These are phyloP conservation scores for Hydrangea macrophylla DNA, from an alignment of 148 eudicot genomes.

Conservation along the genomic window DNA sequence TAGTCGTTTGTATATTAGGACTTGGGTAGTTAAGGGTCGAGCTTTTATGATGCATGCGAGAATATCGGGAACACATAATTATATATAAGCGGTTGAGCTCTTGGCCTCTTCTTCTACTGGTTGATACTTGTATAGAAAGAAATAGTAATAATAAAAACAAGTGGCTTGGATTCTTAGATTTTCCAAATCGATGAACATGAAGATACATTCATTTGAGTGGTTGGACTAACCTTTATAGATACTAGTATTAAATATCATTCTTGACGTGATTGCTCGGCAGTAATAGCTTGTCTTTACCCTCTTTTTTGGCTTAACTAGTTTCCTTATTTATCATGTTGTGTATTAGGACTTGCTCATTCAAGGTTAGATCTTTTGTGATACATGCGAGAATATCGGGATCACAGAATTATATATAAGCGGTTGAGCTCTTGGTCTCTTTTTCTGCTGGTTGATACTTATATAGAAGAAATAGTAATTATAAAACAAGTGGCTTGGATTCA, in stretches of 20 bases:
- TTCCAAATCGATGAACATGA: no score
- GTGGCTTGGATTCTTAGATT: no score
- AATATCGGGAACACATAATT: neutral
- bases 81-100: neutral
- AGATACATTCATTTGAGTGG: neutral
- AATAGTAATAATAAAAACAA: no score
- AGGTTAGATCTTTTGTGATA: neutral
- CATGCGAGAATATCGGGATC: neutral
- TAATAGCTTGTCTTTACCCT: neutral
- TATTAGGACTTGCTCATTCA: neutral
- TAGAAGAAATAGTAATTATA: slow-evolving; percentile 44
- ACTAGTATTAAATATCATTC: neutral
- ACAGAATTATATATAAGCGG: neutral
- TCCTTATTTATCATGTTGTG: neutral
- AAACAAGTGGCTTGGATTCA: slow-evolving; percentile 20
- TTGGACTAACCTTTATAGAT: neutral
- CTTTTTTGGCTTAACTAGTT: neutral
- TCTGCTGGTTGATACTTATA: slow-evolving; percentile 46
- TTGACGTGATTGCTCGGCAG: neutral
- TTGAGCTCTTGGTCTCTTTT: neutral
- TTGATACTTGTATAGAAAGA: no score
- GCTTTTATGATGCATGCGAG: neutral
- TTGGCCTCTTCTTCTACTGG: slow-evolving; percentile 19
- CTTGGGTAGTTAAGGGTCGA: neutral
- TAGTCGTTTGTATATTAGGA: neutral